These are phyloP conservation scores for Arthrinium phaeospermum DNA, from an alignment of 2,329 filamentous ascomycete species.

Conservation along the genomic window DNA sequence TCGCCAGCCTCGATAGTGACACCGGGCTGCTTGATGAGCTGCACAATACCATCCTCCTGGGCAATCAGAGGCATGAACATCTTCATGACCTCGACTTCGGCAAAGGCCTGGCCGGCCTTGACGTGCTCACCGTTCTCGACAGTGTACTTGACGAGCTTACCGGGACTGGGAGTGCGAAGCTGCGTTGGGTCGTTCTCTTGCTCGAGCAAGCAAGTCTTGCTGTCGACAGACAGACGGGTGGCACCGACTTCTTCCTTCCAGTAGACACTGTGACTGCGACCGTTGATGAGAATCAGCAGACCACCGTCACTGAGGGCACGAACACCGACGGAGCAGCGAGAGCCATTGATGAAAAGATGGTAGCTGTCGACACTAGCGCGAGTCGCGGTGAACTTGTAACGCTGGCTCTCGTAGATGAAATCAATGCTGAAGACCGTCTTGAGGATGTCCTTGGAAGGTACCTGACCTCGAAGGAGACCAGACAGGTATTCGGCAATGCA, in stretches of 20 bases:
- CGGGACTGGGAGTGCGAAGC: constrained; percentile 89
- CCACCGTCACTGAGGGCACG: constrained; percentile 93
- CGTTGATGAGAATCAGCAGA: constrained; percentile 86
- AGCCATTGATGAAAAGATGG: constrained; percentile 98
- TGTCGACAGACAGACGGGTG: constrained; percentile 93
- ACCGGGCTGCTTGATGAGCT: constrained; percentile 98
- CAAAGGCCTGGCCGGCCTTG: constrained; percentile 88
- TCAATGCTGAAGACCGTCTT: constrained; percentile 98
- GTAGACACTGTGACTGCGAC: constrained; percentile 97
- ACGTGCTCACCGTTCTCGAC: constrained; percentile 96
- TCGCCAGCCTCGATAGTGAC: constrained; percentile 97
- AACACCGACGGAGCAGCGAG: constrained; percentile 92
- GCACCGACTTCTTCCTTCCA: constrained; percentile 99
- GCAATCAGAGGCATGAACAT: constrained; percentile 99
- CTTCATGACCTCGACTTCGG: constrained; percentile 99
- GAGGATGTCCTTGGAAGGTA: constrained; percentile 93
- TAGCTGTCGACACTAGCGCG: constrained; percentile 92
- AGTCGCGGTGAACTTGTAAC: constrained; percentile 98
- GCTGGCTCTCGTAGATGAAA: constrained; percentile 96
- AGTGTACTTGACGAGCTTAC: constrained; percentile 97
- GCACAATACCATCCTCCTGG: constrained; percentile 93
- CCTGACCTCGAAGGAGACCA: constrained; percentile 95
- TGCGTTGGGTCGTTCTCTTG: constrained; percentile 99
- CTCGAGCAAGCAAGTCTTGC: constrained; percentile 97
- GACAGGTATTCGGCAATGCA: constrained; percentile 87